Percentiles rank a stretch among this genome's conserved stretches.
Conservation (phyloP, 768 basidiomycete species). For the Termitomyces sp. region DNA sequence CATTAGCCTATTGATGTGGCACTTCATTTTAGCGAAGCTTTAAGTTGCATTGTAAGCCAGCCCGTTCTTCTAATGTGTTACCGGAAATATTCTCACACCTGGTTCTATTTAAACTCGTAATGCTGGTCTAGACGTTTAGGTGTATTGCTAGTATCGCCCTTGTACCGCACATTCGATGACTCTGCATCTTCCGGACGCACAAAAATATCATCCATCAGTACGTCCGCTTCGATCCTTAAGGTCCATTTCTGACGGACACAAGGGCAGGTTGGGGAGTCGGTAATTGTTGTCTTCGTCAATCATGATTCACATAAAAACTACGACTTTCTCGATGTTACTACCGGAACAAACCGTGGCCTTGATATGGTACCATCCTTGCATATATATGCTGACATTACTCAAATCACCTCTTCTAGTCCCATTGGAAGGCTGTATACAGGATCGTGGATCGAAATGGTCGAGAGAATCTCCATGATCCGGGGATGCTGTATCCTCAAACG, state of each 20-base stretch:
- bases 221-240: not conserved
- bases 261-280: not conserved
- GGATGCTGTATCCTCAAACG: constrained; percentile 2
- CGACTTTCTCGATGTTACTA: constrained; percentile 3
- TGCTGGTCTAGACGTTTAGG: not conserved
- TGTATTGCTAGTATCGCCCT: not conserved
- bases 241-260: not conserved
- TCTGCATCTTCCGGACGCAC: constrained; percentile 1
- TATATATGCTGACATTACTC: not conserved
- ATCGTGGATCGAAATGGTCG: constrained; percentile 2
- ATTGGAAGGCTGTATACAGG: constrained; percentile 7
- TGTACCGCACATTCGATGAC: not conserved
- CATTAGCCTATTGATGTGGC: not conserved
- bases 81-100: constrained; percentile 3
- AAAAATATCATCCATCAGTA: constrained; percentile 5
- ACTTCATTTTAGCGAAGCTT: not conserved
- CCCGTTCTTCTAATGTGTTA: constrained; percentile 1
- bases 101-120: not conserved
- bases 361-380: not conserved
- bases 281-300: constrained; percentile 4
- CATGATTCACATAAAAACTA: not conserved
- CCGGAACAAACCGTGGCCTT: constrained; percentile 2
- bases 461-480: constrained; percentile 1
- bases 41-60: not conserved
- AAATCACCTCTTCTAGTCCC: not conserved